phyloP scores from a whole-genome alignment of 352 stramenopile genomes.

The Pythium inflatum region DNA sequence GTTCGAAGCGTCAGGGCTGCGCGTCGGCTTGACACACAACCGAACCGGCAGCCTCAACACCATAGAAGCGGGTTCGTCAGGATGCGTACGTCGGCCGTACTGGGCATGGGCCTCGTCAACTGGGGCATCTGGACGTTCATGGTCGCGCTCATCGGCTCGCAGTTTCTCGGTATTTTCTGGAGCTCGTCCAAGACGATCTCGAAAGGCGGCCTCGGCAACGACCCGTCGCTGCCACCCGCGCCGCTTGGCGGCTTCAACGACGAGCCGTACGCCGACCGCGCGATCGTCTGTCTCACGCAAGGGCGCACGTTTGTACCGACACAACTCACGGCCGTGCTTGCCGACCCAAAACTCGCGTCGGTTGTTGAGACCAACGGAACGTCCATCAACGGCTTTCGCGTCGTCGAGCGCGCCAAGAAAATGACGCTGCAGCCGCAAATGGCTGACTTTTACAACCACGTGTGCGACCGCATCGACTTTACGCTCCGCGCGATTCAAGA shows the following conservation, averaged over 20 bases:
- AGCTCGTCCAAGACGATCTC: not conserved
- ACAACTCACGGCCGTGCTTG: slow-evolving; percentile 1
- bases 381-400: slow-evolving; percentile 31
- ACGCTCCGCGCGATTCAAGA: slow-evolving; percentile 28
- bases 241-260: slow-evolving; percentile 4
- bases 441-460: not conserved
- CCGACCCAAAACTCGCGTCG: not conserved
- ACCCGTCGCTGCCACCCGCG: not conserved
- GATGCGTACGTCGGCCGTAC: too few species aligned
- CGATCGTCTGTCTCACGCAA: slow-evolving; percentile 5
- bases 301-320: not conserved
- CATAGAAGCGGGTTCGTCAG: too few species aligned
- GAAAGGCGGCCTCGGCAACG: not conserved
- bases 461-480: slow-evolving; percentile 22
- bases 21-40: too few species aligned
- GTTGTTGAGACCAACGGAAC: slow-evolving; percentile 4
- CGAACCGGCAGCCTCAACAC: too few species aligned
- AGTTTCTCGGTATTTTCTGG: slow-evolving; percentile 9
- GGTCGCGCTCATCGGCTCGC: not conserved
- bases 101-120: slow-evolving; percentile 7
- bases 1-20: too few species aligned
- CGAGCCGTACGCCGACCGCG: slow-evolving; percentile 15
- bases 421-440: not conserved
- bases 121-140: slow-evolving; percentile 5
- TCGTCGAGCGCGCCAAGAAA: slow-evolving; percentile 19